Evolutionary conservation across 805 yeast genomes (phyloP), one percentile per base, ranked within the genome.

Genomic region (Sugiyamaella boreocaroliniensis): DNA sequence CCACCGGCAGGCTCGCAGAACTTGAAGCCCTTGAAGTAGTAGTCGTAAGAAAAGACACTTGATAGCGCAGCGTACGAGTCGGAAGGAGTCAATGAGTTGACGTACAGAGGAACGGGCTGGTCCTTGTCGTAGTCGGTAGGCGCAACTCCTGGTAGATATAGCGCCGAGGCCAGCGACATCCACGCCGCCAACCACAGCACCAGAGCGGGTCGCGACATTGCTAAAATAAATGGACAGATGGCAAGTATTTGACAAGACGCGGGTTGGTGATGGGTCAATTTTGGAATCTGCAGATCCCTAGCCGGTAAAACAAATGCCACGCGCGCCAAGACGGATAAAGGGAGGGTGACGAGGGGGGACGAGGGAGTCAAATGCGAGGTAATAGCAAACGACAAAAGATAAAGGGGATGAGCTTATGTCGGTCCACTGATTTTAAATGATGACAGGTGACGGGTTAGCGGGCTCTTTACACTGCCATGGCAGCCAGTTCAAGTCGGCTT

Each of bases 71-170:
- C 53, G 57, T 61, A 61, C n/a, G 51, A 49, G 37, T 29, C 72
- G 4, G 89, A 80, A 14, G 97, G 96, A 0, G 97, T 88, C 61
- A 93, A 79, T 63, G 89, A 95, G 66, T 93, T 93, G 32, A 93
- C 99, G 48, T 85, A 72, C 51, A 93, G 72, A 14, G 92, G 88
- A 48, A 93, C 82, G 2, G 64, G 60, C 50, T 90, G 95, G 48
- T 83, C 89, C 55, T 79, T 75, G 45, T 76, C 73, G 65, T 92
- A 93, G 48, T 92, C 85, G 1, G 95, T 86, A 16, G 99, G 98
- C 0, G 98, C 96, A 20, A 89, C 93, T 8, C 98, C 98, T 0
- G 98, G 98, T 52, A 93, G 74, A 66, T 93, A 92, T 71, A 93
- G 92, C 1, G 84, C 95, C 41, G 48, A 45, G 14, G 48, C 19